phyloP scores from a whole-genome alignment of 345 rosid genomes.

The Fremontodendron californicum region DNA sequence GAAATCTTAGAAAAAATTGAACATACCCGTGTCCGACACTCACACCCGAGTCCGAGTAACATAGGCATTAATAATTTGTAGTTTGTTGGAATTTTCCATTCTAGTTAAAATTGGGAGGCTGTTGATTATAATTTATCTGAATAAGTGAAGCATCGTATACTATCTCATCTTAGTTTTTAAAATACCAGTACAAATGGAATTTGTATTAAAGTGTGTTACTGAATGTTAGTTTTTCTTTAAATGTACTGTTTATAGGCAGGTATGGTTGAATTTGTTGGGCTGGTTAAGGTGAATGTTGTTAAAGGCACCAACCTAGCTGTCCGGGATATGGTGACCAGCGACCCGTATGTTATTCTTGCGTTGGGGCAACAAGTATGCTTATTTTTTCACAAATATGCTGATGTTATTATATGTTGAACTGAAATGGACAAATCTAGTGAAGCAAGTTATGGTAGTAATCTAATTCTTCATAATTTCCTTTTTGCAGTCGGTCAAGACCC shows the following conservation, averaged over 20 bases:
- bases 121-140: neutral
- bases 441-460: neutral
- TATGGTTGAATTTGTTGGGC: slow-evolving; percentile 95
- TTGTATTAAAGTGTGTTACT: neutral
- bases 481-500: slow-evolving; percentile 79
- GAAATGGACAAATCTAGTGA: neutral
- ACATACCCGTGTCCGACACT: too few species aligned
- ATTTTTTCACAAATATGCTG: neutral
- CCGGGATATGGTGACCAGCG: slow-evolving; percentile 85
- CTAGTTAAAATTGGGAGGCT: neutral
- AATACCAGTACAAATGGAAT: neutral
- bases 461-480: slow-evolving; percentile 1
- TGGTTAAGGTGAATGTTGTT: slow-evolving; percentile 91
- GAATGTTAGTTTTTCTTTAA: slow-evolving; percentile 10
- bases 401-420: slow-evolving; percentile 1
- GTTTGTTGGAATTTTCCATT: neutral
- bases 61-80: neutral
- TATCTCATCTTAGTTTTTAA: neutral
- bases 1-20: too few species aligned
- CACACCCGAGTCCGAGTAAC: too few species aligned
- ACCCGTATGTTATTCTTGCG: slow-evolving; percentile 86
- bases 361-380: slow-evolving; percentile 84
- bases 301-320: slow-evolving; percentile 92
- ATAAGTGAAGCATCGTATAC: too few species aligned
- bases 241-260: slow-evolving; percentile 61